A percentile compares a stretch with the other conserved stretches of the same genome.
Conservation (phyloP, 192 early-diverging fungal species). For the Podila horticola region DNA sequence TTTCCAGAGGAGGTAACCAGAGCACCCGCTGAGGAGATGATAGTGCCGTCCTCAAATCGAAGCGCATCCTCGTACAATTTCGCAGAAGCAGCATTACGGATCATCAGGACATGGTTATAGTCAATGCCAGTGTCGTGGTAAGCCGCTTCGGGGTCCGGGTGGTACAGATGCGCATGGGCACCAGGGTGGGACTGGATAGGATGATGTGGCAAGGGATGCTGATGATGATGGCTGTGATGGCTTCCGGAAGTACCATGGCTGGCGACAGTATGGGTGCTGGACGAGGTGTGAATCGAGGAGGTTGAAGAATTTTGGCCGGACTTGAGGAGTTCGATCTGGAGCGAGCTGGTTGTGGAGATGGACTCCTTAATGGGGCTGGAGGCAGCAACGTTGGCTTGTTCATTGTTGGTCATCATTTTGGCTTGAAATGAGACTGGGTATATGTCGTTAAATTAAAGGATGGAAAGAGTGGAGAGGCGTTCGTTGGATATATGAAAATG, state of each 20-base stretch:
- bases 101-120: constrained; percentile 85
- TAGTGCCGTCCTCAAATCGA: constrained; percentile 84
- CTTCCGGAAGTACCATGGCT: background rate
- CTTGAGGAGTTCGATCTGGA: constrained; percentile 1
- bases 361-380: background rate
- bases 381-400: constrained; percentile 10
- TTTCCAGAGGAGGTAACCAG: constrained; percentile 89
- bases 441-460: background rate
- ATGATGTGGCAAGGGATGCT: background rate
- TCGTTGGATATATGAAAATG: background rate
- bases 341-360: background rate
- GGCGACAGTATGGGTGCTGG: constrained; percentile 1
- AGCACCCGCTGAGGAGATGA: constrained; percentile 91
- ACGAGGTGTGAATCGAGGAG: constrained; percentile 11
- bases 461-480: constrained; percentile 1
- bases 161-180: constrained; percentile 34
- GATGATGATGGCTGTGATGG: constrained; percentile 24
- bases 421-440: background rate
- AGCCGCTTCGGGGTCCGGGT: constrained; percentile 44
- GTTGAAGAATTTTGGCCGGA: background rate
- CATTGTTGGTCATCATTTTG: constrained; percentile 19
- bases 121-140: constrained; percentile 69
- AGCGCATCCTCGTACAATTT: constrained; percentile 95
- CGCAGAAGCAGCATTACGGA: constrained; percentile 85
- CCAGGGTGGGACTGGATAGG: constrained; percentile 39